phyloP scores from a whole-genome alignment of 495 filamentous ascomycete genomes.

The Annulohypoxylon maeteangense region DNA sequence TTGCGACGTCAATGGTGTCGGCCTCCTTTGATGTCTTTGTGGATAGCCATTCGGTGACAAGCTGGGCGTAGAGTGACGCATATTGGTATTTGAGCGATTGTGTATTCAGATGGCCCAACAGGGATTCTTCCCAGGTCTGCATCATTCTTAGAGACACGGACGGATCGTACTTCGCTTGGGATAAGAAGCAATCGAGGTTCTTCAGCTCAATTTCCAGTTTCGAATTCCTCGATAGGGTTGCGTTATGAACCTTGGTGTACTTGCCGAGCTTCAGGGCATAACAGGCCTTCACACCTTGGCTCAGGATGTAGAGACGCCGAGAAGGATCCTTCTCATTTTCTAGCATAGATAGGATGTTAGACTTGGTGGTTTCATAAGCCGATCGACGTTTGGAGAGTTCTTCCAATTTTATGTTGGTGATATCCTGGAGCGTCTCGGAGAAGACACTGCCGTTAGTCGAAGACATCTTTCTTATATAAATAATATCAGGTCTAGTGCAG shows the following conservation, averaged over 20 bases:
- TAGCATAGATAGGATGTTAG: slow-evolving; percentile 44
- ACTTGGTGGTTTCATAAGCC: slow-evolving; percentile 60
- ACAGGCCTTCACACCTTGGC: slow-evolving; percentile 55
- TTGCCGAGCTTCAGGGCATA: slow-evolving; percentile 49
- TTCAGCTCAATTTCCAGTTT: slow-evolving; percentile 56
- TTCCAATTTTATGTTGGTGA: slow-evolving; percentile 71
- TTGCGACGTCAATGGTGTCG: slow-evolving; percentile 35
- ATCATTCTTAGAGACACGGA: slow-evolving; percentile 62
- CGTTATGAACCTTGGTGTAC: slow-evolving; percentile 23
- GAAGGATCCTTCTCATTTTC: slow-evolving; percentile 45
- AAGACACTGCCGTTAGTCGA: slow-evolving; percentile 49
- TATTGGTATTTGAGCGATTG: slow-evolving; percentile 69
- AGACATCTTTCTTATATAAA: slow-evolving; percentile 26
- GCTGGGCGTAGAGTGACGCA: slow-evolving; percentile 67
- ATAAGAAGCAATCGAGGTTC: slow-evolving; percentile 63
- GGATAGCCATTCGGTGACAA: slow-evolving; percentile 72
- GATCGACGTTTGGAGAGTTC: slow-evolving; percentile 69
- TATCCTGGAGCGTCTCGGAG: slow-evolving; percentile 71
- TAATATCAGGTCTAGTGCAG: neutral
- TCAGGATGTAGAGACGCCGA: slow-evolving; percentile 51
- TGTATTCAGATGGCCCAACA: slow-evolving; percentile 60
- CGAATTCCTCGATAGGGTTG: slow-evolving; percentile 33
- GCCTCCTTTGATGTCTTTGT: slow-evolving; percentile 34
- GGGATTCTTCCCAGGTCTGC: slow-evolving; percentile 57
- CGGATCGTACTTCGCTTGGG: slow-evolving; percentile 67